These are phyloP conservation scores for Colletotrichum acutatum DNA, from an alignment of 2,329 filamentous ascomycete species.

Conservation along the genomic window DNA sequence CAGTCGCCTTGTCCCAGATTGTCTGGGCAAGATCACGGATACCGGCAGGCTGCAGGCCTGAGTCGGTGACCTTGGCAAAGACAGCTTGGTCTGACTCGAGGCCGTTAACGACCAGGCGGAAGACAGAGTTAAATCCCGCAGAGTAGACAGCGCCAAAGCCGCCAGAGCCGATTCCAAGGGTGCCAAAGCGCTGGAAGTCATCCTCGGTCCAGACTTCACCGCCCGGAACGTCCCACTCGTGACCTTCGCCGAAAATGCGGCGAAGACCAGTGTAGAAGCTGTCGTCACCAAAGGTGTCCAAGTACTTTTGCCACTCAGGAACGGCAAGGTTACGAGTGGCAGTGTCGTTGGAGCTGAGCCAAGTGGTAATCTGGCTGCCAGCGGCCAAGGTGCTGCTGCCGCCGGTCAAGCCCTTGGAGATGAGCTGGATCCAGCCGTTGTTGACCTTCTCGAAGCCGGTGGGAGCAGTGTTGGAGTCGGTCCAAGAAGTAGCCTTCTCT, in stretches of 20 bases:
- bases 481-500: not conserved
- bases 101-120: conserved; percentile 8
- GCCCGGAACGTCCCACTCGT: conserved; percentile 11
- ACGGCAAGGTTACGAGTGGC: not conserved
- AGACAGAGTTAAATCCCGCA: conserved; percentile 11
- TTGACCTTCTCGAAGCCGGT: conserved; percentile 2
- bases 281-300: conserved; percentile 12
- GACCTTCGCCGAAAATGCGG: conserved; percentile 8
- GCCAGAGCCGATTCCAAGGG: conserved; percentile 12
- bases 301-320: conserved; percentile 11
- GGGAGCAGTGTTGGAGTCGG: conserved; percentile 1
- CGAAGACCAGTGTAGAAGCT: conserved; percentile 14
- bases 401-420: not conserved
- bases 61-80: not conserved
- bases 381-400: not conserved
- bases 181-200: conserved; percentile 12
- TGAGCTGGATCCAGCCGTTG: not conserved
- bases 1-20: conserved; percentile 8
- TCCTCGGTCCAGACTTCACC: conserved; percentile 12
- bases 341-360: not conserved
- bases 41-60: conserved; percentile 4
- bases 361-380: not conserved
- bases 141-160: conserved; percentile 14
- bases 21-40: conserved; percentile 7
- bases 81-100: conserved; percentile 12